phyloP scores from a whole-genome alignment of 75 land plant genomes.

The Pinus taeda region DNA sequence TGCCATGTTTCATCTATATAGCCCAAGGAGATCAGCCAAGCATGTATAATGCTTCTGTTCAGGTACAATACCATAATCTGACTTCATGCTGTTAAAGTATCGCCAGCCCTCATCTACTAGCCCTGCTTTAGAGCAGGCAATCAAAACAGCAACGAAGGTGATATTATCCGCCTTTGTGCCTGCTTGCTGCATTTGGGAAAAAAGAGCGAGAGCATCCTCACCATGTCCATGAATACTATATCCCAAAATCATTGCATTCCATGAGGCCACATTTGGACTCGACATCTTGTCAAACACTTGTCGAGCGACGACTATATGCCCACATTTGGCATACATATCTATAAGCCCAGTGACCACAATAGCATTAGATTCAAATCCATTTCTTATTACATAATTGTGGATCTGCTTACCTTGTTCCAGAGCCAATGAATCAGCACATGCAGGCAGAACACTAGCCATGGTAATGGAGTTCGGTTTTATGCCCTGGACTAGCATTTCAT shows the following conservation, averaged over 20 bases:
- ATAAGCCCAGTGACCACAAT: slow-evolving; percentile 43
- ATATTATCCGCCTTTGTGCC: slow-evolving; percentile 25
- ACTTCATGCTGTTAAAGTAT: neutral
- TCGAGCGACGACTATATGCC: slow-evolving; percentile 25
- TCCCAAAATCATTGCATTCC: slow-evolving; percentile 36
- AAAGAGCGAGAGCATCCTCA: slow-evolving; percentile 25
- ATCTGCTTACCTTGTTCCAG: slow-evolving; percentile 25
- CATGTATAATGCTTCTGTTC: neutral
- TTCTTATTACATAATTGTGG: slow-evolving; percentile 23
- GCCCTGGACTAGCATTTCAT: slow-evolving; percentile 15
- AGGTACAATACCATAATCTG: neutral
- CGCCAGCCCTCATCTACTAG: neutral
- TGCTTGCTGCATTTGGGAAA: slow-evolving; percentile 20
- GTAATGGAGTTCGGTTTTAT: slow-evolving; percentile 36
- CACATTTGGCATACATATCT: slow-evolving; percentile 47
- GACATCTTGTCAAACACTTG: slow-evolving; percentile 34
- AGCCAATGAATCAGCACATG: slow-evolving; percentile 25
- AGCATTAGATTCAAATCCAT: slow-evolving; percentile 36
- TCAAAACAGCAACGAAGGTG: neutral
- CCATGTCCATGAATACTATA: slow-evolving; percentile 24
- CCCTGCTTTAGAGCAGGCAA: neutral
- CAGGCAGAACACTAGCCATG: slow-evolving; percentile 36
- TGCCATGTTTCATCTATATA: neutral
- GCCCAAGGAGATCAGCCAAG: neutral
- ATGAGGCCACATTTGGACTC: slow-evolving; percentile 12